These are phyloP conservation scores for Magnolia kwangsiensis DNA, from an alignment of 164 flowering plant species.

Conservation along the genomic window DNA sequence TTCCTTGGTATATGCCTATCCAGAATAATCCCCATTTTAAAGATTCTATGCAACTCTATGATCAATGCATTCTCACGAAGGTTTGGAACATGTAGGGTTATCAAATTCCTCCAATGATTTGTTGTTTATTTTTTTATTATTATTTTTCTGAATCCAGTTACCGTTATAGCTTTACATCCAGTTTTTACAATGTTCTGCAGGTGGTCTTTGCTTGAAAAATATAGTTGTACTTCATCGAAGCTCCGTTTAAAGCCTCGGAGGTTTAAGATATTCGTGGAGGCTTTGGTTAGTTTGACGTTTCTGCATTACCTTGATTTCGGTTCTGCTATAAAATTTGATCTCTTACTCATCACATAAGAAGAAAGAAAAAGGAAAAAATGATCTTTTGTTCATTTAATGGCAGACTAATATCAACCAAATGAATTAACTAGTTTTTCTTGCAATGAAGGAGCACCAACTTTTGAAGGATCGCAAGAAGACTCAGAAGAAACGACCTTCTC, in stretches of 20 bases:
- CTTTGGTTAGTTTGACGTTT: constrained; percentile 66
- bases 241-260: constrained; percentile 95
- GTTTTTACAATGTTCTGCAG: constrained; percentile 29
- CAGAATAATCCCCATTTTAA: no score
- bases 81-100: no score
- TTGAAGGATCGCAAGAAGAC: constrained; percentile 83
- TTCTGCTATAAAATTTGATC: background rate
- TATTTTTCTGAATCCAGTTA: background rate
- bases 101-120: background rate
- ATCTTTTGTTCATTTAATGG: background rate
- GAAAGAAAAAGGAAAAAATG: background rate
- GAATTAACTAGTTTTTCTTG: constrained; percentile 19
- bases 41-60: no score
- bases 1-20: no score
- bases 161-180: background rate
- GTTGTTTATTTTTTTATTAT: no score
- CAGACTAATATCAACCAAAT: constrained; percentile 2
- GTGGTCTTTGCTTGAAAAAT: constrained; percentile 98
- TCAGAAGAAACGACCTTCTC: constrained; percentile 48
- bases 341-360: background rate
- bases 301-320: background rate
- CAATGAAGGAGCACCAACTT: constrained; percentile 89
- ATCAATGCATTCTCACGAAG: no score
- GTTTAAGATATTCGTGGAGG: constrained; percentile 81
- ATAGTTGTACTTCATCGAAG: constrained; percentile 91